Evolutionary conservation across 108 stramenopile species (phyloP), one percentile per base, ranked within the genome.

Genomic region (Schizochytrium sp.): DNA sequence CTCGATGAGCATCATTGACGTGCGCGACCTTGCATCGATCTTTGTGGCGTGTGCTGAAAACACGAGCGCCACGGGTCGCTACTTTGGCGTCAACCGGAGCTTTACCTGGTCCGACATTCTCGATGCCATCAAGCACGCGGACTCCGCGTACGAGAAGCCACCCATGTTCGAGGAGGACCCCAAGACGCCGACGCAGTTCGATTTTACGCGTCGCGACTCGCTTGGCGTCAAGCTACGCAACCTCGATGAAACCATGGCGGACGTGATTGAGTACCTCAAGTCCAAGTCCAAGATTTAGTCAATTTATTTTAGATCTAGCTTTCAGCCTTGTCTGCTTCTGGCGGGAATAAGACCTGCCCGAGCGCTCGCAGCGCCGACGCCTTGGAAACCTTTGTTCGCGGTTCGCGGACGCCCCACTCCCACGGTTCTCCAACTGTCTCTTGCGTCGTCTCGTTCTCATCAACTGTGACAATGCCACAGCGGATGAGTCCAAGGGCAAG

Each of bases 1-100:
- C 43, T 60, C 59, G 5, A 88, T 88, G 87, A 60, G 58, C 2
- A 88, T 88, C 43, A 88, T 88, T 59, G 87, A 88, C 60, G 59
- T 88, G 41, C 87, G 87, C 58, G 87, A 88, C 59, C 87, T 88
- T 28, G 87, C 87, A 4, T 16, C 58, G 28, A 41, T 88, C 19
- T 60, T 60, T 44, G 87, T 88, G 16, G 87, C 87, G 5, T 29
- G 41, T 29, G 87, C 87, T 28, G 19, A 60, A 21, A 88, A 60
- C 53, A 14, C 28, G 18, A 5, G 10, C n/a, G 87, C 87, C 19
- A 19, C 41, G 25, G 87, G 87, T 10, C 58, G 87, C 6, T 88
- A 88, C 34, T 88, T 88, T 45, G 87, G 87, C 28, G 87, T 88
- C 16, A 60, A 88, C 43, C 41, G 25, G 8, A 88, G 87, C 25